Evolutionary conservation across 1,284 basidiomycete species (phyloP), one percentile per base, ranked within the genome.

Genomic region (Cerrena zonata): DNA sequence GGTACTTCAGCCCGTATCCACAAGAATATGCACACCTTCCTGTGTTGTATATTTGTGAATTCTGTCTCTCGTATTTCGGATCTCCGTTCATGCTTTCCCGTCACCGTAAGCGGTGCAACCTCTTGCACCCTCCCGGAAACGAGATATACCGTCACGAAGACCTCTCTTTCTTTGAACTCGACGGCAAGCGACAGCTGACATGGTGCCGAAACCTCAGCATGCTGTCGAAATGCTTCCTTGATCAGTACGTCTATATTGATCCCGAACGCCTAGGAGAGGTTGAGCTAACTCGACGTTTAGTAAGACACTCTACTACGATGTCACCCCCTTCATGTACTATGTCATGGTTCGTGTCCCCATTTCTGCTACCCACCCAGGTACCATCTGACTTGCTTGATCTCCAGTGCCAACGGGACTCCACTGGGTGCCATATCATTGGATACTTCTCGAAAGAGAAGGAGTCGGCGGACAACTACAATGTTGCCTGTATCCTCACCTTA

Each of bases 391-490:
- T 40, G 54, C 44, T 56, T 51, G 59, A 57, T 54, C 49, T 54
- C 36, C 60, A 90, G 88, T 79, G 86, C 49, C 84, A 88, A 63
- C 84, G 93, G 55, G 95, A 99, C 72, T 86, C 91, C 25, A 75
- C 79, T 21, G 96, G 96, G 18, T 93, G 91, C 65, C 96, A 99
- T 66, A 73, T 97, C 58, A 90, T 99, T 56, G 95, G 95, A 37
- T 99, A 98, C 73, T 99, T 99, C 69, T 97, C 94, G 27, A 99
- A 99, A 65, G 96, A 99, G 71, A 99, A 99, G 67, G 96, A 99
- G 67, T 96, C 85, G 4, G 89, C 95, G 13, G 95, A 99, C 64
- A 92, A 86, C 60, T 99, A 99, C 78, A 99, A 99, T 68, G 91
- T 99, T 48, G 95, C 96, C 0, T 99, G 96, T 77, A 98, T 99